A percentile compares a stretch with the other conserved stretches of the same genome.
Evolutionary conservation across 805 yeast species (phyloP).

Genomic region (Spathaspora girioi): DNA sequence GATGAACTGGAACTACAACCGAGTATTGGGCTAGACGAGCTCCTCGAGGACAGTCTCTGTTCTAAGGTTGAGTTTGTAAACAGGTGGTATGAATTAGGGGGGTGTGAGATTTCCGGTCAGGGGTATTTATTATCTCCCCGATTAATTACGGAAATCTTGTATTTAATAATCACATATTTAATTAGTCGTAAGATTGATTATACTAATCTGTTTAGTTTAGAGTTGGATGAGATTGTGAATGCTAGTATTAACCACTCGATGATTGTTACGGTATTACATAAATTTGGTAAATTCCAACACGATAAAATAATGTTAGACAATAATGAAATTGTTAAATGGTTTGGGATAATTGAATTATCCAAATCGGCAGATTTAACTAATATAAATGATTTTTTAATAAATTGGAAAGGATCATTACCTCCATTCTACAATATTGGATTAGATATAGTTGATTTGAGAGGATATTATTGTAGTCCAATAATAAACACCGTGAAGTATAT

Average conservation of each 20-base stretch:
- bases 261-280: slow-evolving; percentile 47
- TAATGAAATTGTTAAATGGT: slow-evolving; percentile 51
- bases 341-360: slow-evolving; percentile 52
- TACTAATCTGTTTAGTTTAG: slow-evolving; percentile 7
- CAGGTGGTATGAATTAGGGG: slow-evolving; percentile 53
- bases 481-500: slow-evolving; percentile 50
- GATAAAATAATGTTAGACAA: slow-evolving; percentile 38
- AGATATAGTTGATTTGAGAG: slow-evolving; percentile 51
- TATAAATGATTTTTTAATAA: slow-evolving; percentile 55
- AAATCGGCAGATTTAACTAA: slow-evolving; percentile 17
- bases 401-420: slow-evolving; percentile 63
- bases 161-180: slow-evolving; percentile 21
- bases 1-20: slow-evolving; percentile 1
- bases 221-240: not conserved
- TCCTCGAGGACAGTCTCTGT: slow-evolving; percentile 46
- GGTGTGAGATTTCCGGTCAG: slow-evolving; percentile 48
- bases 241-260: slow-evolving; percentile 24
- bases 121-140: slow-evolving; percentile 28
- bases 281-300: slow-evolving; percentile 32
- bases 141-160: slow-evolving; percentile 24
- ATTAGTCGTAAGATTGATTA: slow-evolving; percentile 22
- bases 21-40: slow-evolving; percentile 19
- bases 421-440: slow-evolving; percentile 58
- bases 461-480: slow-evolving; percentile 49
- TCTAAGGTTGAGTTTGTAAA: slow-evolving; percentile 51